phyloP scores from a whole-genome alignment of 1,284 basidiomycete genomes.

The Leccinum fuscescens region DNA sequence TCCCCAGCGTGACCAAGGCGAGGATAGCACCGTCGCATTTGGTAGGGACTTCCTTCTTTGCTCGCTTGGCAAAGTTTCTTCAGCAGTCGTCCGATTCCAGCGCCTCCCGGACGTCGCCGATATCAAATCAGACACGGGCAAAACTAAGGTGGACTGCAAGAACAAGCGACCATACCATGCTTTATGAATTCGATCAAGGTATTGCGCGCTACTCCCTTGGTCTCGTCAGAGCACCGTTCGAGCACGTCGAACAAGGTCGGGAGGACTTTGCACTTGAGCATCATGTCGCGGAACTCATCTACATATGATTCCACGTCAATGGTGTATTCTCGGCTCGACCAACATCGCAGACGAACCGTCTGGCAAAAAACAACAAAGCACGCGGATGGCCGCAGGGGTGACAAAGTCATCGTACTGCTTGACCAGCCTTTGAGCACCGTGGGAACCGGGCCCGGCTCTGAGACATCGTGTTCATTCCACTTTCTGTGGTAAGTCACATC shows the following conservation, averaged over 20 bases:
- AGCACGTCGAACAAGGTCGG: slow-evolving; percentile 24
- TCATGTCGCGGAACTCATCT: slow-evolving; percentile 22
- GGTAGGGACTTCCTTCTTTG: slow-evolving; percentile 2
- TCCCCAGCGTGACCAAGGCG: no score
- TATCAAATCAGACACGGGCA: not conserved
- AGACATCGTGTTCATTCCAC: slow-evolving; percentile 9
- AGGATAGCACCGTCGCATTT: slow-evolving; percentile 19
- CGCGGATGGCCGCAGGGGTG: slow-evolving; percentile 28
- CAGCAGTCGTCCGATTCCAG: slow-evolving; percentile 12
- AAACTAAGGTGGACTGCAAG: not conserved
- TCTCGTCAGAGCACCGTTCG: slow-evolving; percentile 20
- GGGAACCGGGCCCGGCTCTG: slow-evolving; percentile 5
- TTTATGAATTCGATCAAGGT: slow-evolving; percentile 20
- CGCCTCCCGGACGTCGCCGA: slow-evolving; percentile 15
- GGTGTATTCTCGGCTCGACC: not conserved
- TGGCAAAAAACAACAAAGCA: slow-evolving; percentile 25
- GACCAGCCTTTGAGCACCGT: slow-evolving; percentile 22
- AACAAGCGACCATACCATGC: slow-evolving; percentile 13
- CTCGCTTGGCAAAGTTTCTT: slow-evolving; percentile 18
- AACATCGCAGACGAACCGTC: slow-evolving; percentile 19
- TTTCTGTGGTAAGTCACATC: slow-evolving; percentile 5
- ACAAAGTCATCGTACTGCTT: slow-evolving; percentile 29
- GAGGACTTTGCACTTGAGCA: slow-evolving; percentile 20
- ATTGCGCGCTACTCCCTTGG: slow-evolving; percentile 13
- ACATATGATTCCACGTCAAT: not conserved